Evolutionary conservation across 352 stramenopile genomes (phyloP), one percentile per base, ranked within the genome.

Genomic region (Saprolegnia diclina): DNA sequence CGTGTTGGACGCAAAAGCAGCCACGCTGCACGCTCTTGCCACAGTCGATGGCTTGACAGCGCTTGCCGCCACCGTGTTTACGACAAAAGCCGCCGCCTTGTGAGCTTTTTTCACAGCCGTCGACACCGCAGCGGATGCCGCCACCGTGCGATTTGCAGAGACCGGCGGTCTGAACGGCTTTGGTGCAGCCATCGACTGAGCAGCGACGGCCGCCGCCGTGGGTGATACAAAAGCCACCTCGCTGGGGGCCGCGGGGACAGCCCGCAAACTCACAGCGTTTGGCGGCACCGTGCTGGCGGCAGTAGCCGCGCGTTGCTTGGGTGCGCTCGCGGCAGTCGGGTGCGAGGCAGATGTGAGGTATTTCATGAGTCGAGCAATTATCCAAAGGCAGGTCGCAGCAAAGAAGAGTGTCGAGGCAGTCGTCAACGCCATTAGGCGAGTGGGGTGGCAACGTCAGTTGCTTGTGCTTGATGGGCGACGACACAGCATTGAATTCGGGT

Each of bases 21-120:
- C 61, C 61, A 3, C 61, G 24, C 22, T 67, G 61, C 18, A 48
- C 61, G 19, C 29, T 24, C 61, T 67, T 67, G 40, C 5, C 37
- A 14, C 61, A 67, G 48, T 37, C 24, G 5, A 46, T 3, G 4
- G 21, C 61, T 13, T 22, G 13, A 24, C 61, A 67, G 13, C 46
- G 40, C n/a, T 56, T 56, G n/a, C 61, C 61, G 16, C 61, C 72
- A 24, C 81, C 82, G 73, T 95, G 87, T 56, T 77, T 70, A 57
- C 81, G 73, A 73, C 85, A 95, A 14, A 90, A 72, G 59, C 88
- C 76, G 16, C 77, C 64, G 21, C 83, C 85, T 61, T 94, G 87
- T 1, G 87, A 82, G 52, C 89, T 81, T 72, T 87, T 79, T 70
- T 88, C 89, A 75, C 89, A 97, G 40, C 78, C 78, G n/a, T 83